phyloP scores from a whole-genome alignment of 202 grass and related monocot species.

The Musa balbisiana region DNA sequence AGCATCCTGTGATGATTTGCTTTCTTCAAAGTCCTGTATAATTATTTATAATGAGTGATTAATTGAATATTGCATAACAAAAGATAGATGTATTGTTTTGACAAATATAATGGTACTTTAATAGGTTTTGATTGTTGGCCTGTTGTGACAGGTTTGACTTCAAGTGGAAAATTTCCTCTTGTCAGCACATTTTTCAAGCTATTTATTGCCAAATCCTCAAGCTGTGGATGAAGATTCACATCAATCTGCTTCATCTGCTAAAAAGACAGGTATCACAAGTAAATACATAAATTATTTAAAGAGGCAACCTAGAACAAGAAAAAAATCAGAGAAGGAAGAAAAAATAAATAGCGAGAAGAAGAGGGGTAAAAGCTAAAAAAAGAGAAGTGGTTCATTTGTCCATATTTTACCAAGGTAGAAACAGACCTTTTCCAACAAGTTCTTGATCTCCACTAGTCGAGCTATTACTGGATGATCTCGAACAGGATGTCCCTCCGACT shows the following conservation, averaged over 20 bases:
- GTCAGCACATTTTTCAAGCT: slow-evolving; percentile 19
- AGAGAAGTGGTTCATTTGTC: background rate
- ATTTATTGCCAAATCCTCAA: slow-evolving; percentile 10
- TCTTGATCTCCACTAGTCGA: slow-evolving; percentile 78
- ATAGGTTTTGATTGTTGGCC: slow-evolving; percentile 11
- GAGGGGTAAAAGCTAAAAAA: background rate
- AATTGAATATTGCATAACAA: background rate
- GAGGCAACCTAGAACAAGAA: background rate
- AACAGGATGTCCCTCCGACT: slow-evolving; percentile 68
- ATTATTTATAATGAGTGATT: slow-evolving; percentile 17
- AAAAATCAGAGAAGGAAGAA: background rate
- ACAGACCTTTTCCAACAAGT: slow-evolving; percentile 65
- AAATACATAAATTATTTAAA: background rate
- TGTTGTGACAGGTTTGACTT: background rate
- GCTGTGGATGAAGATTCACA: slow-evolving; percentile 17
- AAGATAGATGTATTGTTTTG: background rate
- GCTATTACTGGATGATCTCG: slow-evolving; percentile 88
- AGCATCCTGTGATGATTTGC: slow-evolving; percentile 7
- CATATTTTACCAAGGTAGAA: background rate
- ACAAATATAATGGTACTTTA: slow-evolving; percentile 26
- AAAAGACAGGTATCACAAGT: background rate
- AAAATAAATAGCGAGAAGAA: background rate
- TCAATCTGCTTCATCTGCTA: slow-evolving; percentile 45
- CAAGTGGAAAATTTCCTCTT: slow-evolving; percentile 6
- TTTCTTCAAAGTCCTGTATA: slow-evolving; percentile 38